Base-by-base conservation (phyloP, 768 basidiomycete species). In the Hericium rajendrae region DNA sequence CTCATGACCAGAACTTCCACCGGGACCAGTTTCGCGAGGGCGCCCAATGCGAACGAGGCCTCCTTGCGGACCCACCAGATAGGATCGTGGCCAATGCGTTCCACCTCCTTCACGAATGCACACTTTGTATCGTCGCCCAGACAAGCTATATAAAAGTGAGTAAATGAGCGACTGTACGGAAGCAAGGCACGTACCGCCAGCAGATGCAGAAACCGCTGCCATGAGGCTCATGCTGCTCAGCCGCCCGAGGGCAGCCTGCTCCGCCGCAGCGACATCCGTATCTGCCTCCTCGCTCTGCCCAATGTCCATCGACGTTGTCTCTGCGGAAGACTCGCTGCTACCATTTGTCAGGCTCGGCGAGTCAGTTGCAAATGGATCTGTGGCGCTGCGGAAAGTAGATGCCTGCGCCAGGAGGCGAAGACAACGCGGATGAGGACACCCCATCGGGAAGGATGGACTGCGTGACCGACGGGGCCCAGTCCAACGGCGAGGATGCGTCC, bases 191-290 rank as follows among this genome's bases (percentile, higher is more conserved):
- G 53, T 74, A 78, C 67, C 68, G 88, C 86, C 85, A 60, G 82
- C 84, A 26, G 43, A 24, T 9, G 91, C 89, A 32, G 88, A 81
- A 12, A 93, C 83, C 8, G 91, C 85, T 40, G 93, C 93, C 75
- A 95, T 89, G 53, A 97, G 73, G 67, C 90, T 91, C 92, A 97
- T 93, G 64, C 91, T 91, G 4, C 91, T 89, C 51, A 95, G 74
- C 57, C 92, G 79, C 5, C 94, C 94, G 18, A 92, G 78, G 4
- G 88, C 83, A 13, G 87, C 90, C 67, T 94, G 91, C 62, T 91
- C 82, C 32, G 71, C 73, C 15, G 71, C 62, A 56, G 74, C 72
- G 62, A 61, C 12, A 59, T 66, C 39, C 59, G 65, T n/a, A 48
- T 60, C 20, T 59, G 62, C 16, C 60, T 51, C 49, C 18, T 57